Base-by-base conservation (phyloP, 192 early-diverging fungal species). In the Mortierella alpina region DNA sequence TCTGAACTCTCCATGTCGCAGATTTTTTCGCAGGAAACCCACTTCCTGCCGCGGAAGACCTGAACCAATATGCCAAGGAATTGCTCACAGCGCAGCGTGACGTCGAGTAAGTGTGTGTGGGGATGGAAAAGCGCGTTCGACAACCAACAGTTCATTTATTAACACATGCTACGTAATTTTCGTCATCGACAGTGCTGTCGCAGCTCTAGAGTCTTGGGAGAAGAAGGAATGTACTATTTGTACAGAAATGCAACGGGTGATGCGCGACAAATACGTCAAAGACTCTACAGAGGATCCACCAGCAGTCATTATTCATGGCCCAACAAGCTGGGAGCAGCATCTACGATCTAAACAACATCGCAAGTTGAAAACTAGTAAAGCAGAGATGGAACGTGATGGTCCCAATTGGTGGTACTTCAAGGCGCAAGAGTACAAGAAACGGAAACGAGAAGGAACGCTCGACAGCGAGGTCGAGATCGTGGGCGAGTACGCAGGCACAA, bases 311-410 rank as follows among this genome's bases (percentile, higher is more conserved):
- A 86, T 96, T 22, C 91, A 95, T 66, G 96, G 96, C n/a, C 82
- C 87, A 31, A 82, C 80, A 14, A 92, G 94, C 63, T 94, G 92
- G 89, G 83, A 90, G 49, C 91, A 93, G 63, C 96, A 97, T 63
- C 55, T 92, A 10, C 77, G 72, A 18, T 92, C 91, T 53, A 88
- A 88, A 15, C 84, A 84, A 49, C 96, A 97, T 78, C 63, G 77
- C n/a, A 82, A 64, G 23, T 84, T 82, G 63, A 75, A 50, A 40
- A 70, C 74, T 7, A 73, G 68, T 44, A 81, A 84, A 52, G 57
- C 79, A 51, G 86, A 82, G 58, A 84, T 73, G 76, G 70, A 75
- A 44, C 67, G 82, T 2, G 73, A 83, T 39, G 82, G 82, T 7
- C 23, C 41, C 23, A 74, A 82, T 22, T 75, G 80, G 80, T 75